Conservation (phyloP, 2,329 filamentous ascomycete species). For the Stromatinia cepivora region DNA sequence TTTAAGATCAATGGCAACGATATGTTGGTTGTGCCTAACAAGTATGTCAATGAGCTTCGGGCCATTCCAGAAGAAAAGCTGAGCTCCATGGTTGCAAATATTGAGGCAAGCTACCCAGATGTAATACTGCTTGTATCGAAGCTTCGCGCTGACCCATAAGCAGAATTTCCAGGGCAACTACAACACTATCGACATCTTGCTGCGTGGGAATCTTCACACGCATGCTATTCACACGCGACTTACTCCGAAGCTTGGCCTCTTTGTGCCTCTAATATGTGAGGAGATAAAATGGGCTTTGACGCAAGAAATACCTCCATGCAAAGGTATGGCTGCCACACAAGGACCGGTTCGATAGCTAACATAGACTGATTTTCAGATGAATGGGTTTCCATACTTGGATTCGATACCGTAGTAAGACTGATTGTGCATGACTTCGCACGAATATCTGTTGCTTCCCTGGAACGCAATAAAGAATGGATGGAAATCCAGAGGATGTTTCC, state of each 20-base stretch:
- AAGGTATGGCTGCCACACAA: not conserved
- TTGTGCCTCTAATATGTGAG: not conserved
- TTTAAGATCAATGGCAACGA: not conserved
- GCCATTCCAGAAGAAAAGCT: not conserved
- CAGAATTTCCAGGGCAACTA: not conserved
- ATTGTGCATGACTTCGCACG: not conserved
- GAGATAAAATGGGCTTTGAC: not conserved
- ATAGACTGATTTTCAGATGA: not conserved
- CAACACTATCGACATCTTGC: not conserved
- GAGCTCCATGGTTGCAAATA: not conserved
- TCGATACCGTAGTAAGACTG: not conserved
- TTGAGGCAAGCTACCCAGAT: not conserved
- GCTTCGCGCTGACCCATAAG: not conserved
- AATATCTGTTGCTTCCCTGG: not conserved
- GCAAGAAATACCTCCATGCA: constrained; percentile 1
- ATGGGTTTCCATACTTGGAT: not conserved
- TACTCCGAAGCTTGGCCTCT: not conserved
- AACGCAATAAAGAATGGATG: not conserved
- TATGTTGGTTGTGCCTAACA: not conserved
- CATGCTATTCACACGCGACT: not conserved
- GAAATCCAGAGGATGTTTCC: not conserved
- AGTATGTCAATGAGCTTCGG: not conserved
- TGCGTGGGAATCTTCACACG: not conserved
- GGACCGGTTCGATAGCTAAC: not conserved
- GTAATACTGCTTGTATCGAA: too few relatives aligned